These are phyloP conservation scores for Phytophthora nicotianae DNA, from an alignment of 352 stramenopile genomes.

Conservation along the genomic window DNA sequence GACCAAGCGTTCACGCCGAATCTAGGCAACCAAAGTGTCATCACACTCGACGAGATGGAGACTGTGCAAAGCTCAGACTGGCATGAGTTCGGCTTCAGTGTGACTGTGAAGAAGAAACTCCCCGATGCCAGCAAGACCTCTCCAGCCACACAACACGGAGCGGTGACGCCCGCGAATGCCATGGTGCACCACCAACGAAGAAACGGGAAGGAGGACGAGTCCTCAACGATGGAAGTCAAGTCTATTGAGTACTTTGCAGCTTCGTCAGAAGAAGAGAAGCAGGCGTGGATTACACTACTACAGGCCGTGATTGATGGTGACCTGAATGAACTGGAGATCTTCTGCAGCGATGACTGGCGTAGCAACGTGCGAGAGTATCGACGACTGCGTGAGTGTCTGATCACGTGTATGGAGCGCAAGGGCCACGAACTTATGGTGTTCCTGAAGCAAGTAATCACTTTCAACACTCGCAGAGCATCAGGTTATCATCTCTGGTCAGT, in stretches of 20 bases:
- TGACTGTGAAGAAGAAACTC: slow-evolving; percentile 71
- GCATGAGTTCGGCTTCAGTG: slow-evolving; percentile 73
- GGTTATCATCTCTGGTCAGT: slow-evolving; percentile 79
- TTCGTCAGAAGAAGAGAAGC: slow-evolving; percentile 61
- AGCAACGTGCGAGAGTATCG: slow-evolving; percentile 87
- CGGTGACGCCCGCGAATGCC: slow-evolving; percentile 25
- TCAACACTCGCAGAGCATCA: slow-evolving; percentile 62
- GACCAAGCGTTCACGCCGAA: slow-evolving; percentile 64
- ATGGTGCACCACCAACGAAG: slow-evolving; percentile 45
- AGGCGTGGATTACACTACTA: slow-evolving; percentile 73
- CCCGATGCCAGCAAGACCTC: slow-evolving; percentile 23
- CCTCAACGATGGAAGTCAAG: slow-evolving; percentile 35
- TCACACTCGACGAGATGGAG: slow-evolving; percentile 86
- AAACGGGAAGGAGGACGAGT: slow-evolving; percentile 35
- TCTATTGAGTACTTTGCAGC: slow-evolving; percentile 81
- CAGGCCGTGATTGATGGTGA: slow-evolving; percentile 82
- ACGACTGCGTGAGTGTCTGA: slow-evolving; percentile 74
- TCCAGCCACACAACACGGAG: slow-evolving; percentile 15
- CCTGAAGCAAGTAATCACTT: slow-evolving; percentile 76
- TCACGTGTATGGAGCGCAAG: slow-evolving; percentile 85
- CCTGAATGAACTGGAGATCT: slow-evolving; percentile 84
- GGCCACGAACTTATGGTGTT: slow-evolving; percentile 84
- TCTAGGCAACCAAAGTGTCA: slow-evolving; percentile 66
- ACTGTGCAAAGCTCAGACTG: slow-evolving; percentile 71
- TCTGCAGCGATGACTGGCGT: slow-evolving; percentile 90